A percentile compares a stretch with the other conserved stretches of the same genome.
These are phyloP conservation scores for Nematodospora anomalae DNA, from an alignment of 1,139 yeast genomes.

Conservation along the genomic window DNA sequence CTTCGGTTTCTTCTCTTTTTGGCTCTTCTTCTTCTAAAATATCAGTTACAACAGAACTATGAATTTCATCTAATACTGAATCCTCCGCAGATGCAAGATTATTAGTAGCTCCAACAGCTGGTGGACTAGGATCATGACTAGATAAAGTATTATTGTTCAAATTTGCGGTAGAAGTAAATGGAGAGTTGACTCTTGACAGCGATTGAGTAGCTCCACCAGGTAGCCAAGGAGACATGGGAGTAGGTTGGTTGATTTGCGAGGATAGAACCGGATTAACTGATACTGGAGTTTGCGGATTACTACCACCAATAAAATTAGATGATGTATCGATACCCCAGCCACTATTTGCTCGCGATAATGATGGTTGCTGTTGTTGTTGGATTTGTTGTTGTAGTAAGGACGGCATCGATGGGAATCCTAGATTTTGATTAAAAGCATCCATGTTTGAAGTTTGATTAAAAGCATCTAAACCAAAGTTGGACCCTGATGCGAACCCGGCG, in stretches of 20 bases:
- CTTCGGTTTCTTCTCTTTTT: slow-evolving; percentile 1
- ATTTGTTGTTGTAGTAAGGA: slow-evolving; percentile 36
- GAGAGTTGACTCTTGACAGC: slow-evolving; percentile 42
- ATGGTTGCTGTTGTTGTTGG: slow-evolving; percentile 32
- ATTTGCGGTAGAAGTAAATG: slow-evolving; percentile 30
- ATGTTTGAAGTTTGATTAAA: slow-evolving; percentile 4
- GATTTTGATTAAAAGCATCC: slow-evolving; percentile 12
- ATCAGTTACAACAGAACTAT: slow-evolving; percentile 39
- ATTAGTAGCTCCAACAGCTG: slow-evolving; percentile 3
- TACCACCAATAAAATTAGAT: slow-evolving; percentile 18
- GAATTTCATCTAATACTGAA: slow-evolving; percentile 36
- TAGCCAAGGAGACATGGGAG: slow-evolving; percentile 46
- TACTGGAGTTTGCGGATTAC: slow-evolving; percentile 32
- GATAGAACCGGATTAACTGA: slow-evolving; percentile 24
- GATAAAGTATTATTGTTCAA: slow-evolving; percentile 1
- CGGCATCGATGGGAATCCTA: slow-evolving; percentile 23
- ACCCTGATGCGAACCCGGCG: slow-evolving; percentile 13
- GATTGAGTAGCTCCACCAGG: slow-evolving; percentile 28
- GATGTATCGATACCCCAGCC: slow-evolving; percentile 43
- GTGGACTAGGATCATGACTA: slow-evolving; percentile 1
- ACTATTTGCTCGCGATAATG: slow-evolving; percentile 35
- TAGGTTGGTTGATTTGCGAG: slow-evolving; percentile 28
- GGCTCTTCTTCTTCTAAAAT: slow-evolving; percentile 33
- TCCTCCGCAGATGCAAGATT: slow-evolving; percentile 21
- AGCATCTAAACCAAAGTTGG: slow-evolving; percentile 26